These are phyloP conservation scores for Lippia alba DNA, from an alignment of 305 asterid species.

Conservation along the genomic window DNA sequence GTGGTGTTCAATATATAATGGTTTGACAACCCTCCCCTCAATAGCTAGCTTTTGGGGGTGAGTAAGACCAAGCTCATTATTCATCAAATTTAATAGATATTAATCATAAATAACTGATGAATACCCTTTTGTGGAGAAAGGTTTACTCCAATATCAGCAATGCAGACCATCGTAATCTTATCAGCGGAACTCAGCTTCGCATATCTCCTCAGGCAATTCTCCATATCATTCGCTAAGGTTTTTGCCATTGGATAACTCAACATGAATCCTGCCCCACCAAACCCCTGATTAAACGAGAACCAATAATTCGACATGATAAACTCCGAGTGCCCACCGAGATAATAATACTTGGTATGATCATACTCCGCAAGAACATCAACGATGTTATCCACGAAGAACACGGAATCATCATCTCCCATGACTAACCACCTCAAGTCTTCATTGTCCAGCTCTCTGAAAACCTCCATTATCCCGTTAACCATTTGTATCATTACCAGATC, in stretches of 20 bases:
- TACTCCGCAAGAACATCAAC: constrained; percentile 45
- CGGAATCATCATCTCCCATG: constrained; percentile 69
- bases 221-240: constrained; percentile 47
- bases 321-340: constrained; percentile 63
- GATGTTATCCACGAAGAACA: constrained; percentile 51
- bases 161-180: constrained; percentile 48
- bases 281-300: constrained; percentile 56
- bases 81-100: no score
- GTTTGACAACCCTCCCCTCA: no score
- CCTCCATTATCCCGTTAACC: constrained; percentile 52
- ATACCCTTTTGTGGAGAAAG: constrained; percentile 51
- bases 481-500: constrained; percentile 32
- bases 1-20: no score
- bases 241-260: constrained; percentile 60
- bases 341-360: no score
- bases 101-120: constrained; percentile 54
- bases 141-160: constrained; percentile 65
- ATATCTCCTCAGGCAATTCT: constrained; percentile 49
- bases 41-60: no score
- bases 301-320: constrained; percentile 45
- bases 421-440: no score
- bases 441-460: constrained; percentile 35
- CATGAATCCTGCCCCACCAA: constrained; percentile 67
- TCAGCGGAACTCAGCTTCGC: constrained; percentile 46
- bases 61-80: no score